Evolutionary conservation across 306 rosid species (phyloP).

Genomic region (Ochetophila trinervis): DNA sequence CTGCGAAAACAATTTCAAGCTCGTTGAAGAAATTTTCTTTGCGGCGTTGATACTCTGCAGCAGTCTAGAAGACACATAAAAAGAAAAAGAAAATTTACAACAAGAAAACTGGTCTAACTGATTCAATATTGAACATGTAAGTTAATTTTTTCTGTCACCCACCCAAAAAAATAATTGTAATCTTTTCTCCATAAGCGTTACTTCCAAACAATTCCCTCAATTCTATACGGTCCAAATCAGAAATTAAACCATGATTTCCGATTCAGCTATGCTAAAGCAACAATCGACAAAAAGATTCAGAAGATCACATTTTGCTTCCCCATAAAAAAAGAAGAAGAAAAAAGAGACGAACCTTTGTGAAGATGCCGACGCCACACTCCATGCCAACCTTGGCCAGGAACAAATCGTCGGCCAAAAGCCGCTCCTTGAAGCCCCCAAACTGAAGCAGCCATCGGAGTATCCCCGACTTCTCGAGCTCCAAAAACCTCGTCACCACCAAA

Average conservation of each 20-base stretch:
- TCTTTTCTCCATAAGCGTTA: too few relatives aligned
- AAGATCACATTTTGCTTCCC: not conserved
- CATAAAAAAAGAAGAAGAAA: not conserved
- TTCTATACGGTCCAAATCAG: not conserved
- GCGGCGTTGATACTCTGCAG: conserved; percentile 85
- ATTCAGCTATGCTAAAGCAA: too few relatives aligned
- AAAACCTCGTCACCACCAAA: conserved; percentile 54
- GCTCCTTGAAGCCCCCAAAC: conserved; percentile 78
- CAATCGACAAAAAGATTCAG: not conserved
- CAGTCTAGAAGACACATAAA: conserved; percentile 54
- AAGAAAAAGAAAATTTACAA: not conserved
- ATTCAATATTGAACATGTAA: not conserved
- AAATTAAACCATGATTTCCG: not conserved
- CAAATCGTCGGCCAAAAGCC: conserved; percentile 89
- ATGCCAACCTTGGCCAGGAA: conserved; percentile 74
- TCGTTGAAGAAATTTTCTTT: conserved; percentile 89
- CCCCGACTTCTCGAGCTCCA: conserved; percentile 65
- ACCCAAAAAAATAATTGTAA: too few relatives aligned
- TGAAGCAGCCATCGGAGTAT: conserved; percentile 76
- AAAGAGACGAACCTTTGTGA: conserved; percentile 62
- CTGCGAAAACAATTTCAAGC: conserved; percentile 88
- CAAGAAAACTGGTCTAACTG: not conserved
- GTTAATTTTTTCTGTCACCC: not conserved
- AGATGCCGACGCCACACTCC: conserved; percentile 94
- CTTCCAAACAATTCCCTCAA: too few relatives aligned